Evolutionary conservation across 495 filamentous ascomycete genomes (phyloP), one percentile per base, ranked within the genome.

Genomic region (Xylaria palmicola): DNA sequence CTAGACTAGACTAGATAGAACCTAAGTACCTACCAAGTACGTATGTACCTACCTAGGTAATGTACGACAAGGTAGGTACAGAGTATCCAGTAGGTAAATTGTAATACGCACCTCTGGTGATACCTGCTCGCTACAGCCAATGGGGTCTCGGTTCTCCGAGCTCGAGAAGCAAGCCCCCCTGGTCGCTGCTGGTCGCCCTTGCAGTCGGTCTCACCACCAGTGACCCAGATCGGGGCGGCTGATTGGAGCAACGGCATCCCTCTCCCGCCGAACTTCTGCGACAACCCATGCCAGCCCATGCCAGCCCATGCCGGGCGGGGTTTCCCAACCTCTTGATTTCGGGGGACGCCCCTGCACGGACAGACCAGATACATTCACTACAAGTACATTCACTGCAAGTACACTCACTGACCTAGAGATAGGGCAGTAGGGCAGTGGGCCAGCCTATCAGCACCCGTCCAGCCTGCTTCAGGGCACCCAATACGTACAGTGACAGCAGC

Each of bases 281-380:
- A 53, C 59, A 43, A n/a, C n/a, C n/a, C n/a, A n/a, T n/a, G n/a
- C n/a, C n/a, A n/a, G n/a, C n/a, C n/a, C n/a, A n/a, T n/a, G n/a
- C n/a, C n/a, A n/a, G n/a, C n/a, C n/a, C n/a, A 39, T 53, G 29
- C 59, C 59, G 59, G 50, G 56, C 55, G 68, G 65, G 64, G 62
- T 57, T 61, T 66, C 74, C 76, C 76, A 78, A 66, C 76, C 76
- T 75, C 75, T 78, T 69, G 64, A 74, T 78, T 78, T 73, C 64
- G 48, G 53, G n/a, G n/a, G n/a, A n/a, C 49, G 37, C 37, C 32
- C 32, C 37, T 30, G 34, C n/a, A 40, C 37, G n/a, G 10, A 40
- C 37, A 40, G 4, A 40, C 37, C n/a, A n/a, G n/a, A 40, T 40
- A 40, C 37, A 40, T 4, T 10, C 10, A 34, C 6, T 34, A 34